Evolutionary conservation across 345 rosid species (phyloP).

Genomic region (Corchorus capsularis): DNA sequence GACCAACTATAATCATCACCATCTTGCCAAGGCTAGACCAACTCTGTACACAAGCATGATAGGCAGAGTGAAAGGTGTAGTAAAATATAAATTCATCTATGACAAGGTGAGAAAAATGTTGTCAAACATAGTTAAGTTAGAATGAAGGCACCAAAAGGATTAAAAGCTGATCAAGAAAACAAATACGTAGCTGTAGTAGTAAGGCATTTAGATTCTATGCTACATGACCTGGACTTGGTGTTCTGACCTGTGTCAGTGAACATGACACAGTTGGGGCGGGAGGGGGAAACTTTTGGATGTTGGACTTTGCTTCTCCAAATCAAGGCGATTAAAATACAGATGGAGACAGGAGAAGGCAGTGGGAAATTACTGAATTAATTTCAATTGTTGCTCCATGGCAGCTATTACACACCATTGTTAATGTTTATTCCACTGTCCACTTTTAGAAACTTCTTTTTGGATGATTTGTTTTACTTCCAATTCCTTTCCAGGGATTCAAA

Average conservation of each 20-base stretch:
- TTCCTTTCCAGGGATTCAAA: slow-evolving; percentile 47
- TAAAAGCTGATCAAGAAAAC: not conserved
- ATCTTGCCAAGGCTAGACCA: not conserved
- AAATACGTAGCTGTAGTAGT: not conserved
- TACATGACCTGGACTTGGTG: not conserved
- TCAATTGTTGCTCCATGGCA: not conserved
- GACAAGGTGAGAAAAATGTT: not conserved
- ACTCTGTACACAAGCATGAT: slow-evolving; percentile 6
- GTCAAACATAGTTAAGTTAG: not conserved
- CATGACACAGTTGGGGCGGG: not conserved
- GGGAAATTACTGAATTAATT: not conserved
- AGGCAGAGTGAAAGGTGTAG: not conserved
- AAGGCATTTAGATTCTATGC: not conserved
- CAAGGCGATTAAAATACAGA: not conserved
- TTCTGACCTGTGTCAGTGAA: not conserved
- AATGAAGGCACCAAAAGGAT: not conserved
- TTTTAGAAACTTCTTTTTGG: not conserved
- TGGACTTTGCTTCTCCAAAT: not conserved
- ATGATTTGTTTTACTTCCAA: slow-evolving; percentile 20
- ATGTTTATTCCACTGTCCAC: not conserved
- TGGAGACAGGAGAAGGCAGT: not conserved
- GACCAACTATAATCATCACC: not conserved
- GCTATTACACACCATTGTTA: not conserved
- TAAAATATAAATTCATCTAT: not conserved
- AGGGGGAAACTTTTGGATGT: not conserved